phyloP scores from a whole-genome alignment of 2,329 filamentous ascomycete genomes.

The Xylariaceae sp. region DNA sequence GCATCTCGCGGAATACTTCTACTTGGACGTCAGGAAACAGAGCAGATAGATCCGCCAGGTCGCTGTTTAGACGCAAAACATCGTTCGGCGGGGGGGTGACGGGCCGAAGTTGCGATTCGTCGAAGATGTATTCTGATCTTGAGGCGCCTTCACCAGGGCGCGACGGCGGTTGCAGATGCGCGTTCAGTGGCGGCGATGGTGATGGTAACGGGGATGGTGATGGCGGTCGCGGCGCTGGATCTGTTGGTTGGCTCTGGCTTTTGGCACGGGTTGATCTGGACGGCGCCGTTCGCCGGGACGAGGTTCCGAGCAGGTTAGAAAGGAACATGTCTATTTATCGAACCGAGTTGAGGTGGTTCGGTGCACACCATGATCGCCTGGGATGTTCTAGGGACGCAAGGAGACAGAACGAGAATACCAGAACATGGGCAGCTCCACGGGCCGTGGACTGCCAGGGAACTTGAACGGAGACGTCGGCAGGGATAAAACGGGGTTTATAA shows the following conservation, averaged over 20 bases:
- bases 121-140: conserved; percentile 48
- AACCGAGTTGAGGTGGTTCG: conserved; percentile 12
- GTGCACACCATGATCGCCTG: conserved; percentile 23
- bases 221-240: conserved; percentile 18
- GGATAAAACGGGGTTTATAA: background rate
- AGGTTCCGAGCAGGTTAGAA: conserved; percentile 24
- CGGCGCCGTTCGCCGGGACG: conserved; percentile 24
- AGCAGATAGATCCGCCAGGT: conserved; percentile 63
- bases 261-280: conserved; percentile 19
- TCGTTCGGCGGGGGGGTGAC: conserved; percentile 53
- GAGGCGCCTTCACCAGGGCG: conserved; percentile 22
- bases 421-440: too few species aligned
- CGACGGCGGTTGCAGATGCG: conserved; percentile 8
- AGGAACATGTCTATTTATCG: conserved; percentile 28
- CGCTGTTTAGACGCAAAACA: conserved; percentile 64
- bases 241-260: conserved; percentile 17
- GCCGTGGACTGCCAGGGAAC: background rate
- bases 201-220: conserved; percentile 21
- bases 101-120: conserved; percentile 51
- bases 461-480: background rate
- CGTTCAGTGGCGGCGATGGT: conserved; percentile 10
- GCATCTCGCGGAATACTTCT: conserved; percentile 79
- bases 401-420: background rate
- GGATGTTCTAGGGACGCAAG: background rate
- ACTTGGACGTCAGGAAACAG: conserved; percentile 78